Evolutionary conservation across 495 filamentous ascomycete genomes (phyloP).

Genomic region (Penicillium macrosclerotiorum): DNA sequence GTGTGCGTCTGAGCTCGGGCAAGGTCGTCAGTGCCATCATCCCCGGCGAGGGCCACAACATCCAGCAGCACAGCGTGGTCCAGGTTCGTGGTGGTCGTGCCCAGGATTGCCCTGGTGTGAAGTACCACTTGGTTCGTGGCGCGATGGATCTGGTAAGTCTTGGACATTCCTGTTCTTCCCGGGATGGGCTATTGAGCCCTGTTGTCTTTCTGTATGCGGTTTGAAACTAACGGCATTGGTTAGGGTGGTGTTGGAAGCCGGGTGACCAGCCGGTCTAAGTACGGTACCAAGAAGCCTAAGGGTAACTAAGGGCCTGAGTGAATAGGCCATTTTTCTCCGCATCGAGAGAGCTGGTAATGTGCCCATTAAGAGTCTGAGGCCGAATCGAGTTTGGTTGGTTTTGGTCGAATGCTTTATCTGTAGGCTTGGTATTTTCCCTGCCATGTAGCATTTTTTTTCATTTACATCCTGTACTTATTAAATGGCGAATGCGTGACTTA

Average conservation of each 20-base stretch:
- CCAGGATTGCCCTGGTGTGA: slow-evolving; percentile 98
- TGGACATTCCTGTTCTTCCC: slow-evolving; percentile 5
- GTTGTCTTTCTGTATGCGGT: not conserved
- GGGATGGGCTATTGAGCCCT: not conserved
- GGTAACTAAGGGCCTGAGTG: slow-evolving; percentile 33
- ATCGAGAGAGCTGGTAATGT: no score
- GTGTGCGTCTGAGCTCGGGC: slow-evolving; percentile 83
- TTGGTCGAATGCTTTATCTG: no score
- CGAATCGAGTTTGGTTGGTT: no score
- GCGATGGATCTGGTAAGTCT: slow-evolving; percentile 86
- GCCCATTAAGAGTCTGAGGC: no score
- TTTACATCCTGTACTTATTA: slow-evolving; percentile 9
- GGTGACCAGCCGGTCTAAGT: slow-evolving; percentile 85
- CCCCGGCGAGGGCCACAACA: slow-evolving; percentile 96
- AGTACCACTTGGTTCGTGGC: slow-evolving; percentile 88
- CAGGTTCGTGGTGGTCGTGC: slow-evolving; percentile 84
- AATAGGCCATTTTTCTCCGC: not conserved
- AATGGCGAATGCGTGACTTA: slow-evolving; percentile 10
- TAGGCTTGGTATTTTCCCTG: no score
- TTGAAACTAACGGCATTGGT: slow-evolving; percentile 6
- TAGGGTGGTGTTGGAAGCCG: slow-evolving; percentile 90
- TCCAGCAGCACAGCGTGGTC: slow-evolving; percentile 97
- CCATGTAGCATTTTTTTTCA: slow-evolving; percentile 4
- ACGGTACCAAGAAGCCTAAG: slow-evolving; percentile 98
- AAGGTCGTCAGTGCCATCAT: slow-evolving; percentile 88